These are phyloP conservation scores for Bipolaris gigantea DNA, from an alignment of 2,329 filamentous ascomycete species.

Conservation along the genomic window DNA sequence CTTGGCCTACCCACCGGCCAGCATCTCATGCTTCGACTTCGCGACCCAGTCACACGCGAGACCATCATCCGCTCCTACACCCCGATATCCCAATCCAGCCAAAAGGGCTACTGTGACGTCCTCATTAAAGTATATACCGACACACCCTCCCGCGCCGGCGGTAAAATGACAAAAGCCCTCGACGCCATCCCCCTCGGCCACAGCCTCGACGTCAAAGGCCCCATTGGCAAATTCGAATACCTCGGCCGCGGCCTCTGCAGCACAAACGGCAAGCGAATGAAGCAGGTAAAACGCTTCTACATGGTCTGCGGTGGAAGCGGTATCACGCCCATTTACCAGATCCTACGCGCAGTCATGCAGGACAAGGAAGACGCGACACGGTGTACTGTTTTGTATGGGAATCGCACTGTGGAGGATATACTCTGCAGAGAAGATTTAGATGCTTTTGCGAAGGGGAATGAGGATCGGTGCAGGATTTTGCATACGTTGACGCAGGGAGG, in stretches of 20 bases:
- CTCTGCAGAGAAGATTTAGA: constrained; percentile 76
- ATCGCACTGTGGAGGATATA: constrained; percentile 78
- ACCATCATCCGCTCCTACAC: constrained; percentile 85
- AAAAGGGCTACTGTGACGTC: constrained; percentile 69
- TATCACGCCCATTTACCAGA: constrained; percentile 88
- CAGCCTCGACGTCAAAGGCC: constrained; percentile 81
- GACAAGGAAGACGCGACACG: constrained; percentile 64
- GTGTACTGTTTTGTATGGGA: constrained; percentile 78
- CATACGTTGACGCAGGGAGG: constrained; percentile 69
- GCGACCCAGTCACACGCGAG: constrained; percentile 70
- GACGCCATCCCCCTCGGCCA: constrained; percentile 73
- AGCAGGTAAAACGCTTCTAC: constrained; percentile 67
- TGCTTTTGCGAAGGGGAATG: constrained; percentile 56
- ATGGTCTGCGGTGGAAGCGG: constrained; percentile 92
- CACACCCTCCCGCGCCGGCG: constrained; percentile 60
- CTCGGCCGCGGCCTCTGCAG: constrained; percentile 65
- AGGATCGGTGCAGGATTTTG: constrained; percentile 63
- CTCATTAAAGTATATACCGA: constrained; percentile 82
- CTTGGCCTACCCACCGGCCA: constrained; percentile 82
- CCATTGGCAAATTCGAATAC: constrained; percentile 84
- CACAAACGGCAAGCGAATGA: constrained; percentile 60
- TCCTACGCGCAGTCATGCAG: constrained; percentile 72
- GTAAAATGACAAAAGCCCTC: constrained; percentile 80
- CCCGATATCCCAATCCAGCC: constrained; percentile 68
- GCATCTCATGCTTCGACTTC: constrained; percentile 81